Conservation (phyloP, 1,284 basidiomycete species). For the Mycena citricolor region DNA sequence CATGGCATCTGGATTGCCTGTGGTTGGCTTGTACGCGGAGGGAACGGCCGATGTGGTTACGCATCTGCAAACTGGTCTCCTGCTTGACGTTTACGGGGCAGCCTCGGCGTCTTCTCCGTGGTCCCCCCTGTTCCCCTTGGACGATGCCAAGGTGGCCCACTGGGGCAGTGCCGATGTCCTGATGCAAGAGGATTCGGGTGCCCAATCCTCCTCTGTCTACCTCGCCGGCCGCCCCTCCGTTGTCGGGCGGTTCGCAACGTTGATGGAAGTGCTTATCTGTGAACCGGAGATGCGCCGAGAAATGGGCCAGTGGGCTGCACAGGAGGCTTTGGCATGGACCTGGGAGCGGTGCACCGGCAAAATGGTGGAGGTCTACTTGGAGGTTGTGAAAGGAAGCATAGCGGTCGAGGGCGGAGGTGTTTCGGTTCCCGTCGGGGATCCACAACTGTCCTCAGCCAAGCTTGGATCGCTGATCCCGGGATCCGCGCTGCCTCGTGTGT, state of each 20-base stretch:
- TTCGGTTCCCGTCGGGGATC: too few species aligned
- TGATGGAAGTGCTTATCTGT: neutral
- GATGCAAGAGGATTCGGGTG: too few species aligned
- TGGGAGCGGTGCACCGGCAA: conserved; percentile 3
- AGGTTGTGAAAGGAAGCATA: too few species aligned
- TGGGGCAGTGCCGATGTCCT: conserved; percentile 4
- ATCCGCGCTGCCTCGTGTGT: neutral
- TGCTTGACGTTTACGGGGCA: conserved; percentile 1
- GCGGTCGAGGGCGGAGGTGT: too few species aligned
- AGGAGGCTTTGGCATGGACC: neutral
- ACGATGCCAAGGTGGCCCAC: neutral
- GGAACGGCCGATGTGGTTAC: conserved; percentile 6
- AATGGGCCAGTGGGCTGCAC: neutral
- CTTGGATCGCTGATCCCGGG: too few species aligned
- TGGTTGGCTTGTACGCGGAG: conserved; percentile 10
- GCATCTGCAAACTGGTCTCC: conserved; percentile 2
- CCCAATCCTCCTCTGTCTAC: neutral
- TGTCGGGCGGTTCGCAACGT: neutral
- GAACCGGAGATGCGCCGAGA: neutral
- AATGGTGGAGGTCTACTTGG: neutral
- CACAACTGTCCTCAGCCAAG: too few species aligned
- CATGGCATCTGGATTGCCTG: conserved; percentile 5
- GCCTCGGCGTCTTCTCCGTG: neutral
- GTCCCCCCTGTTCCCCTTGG: neutral
- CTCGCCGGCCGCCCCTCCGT: too few species aligned